Conservation (phyloP, 2,329 filamentous ascomycete species). For the Hymenoscyphus linearis region DNA sequence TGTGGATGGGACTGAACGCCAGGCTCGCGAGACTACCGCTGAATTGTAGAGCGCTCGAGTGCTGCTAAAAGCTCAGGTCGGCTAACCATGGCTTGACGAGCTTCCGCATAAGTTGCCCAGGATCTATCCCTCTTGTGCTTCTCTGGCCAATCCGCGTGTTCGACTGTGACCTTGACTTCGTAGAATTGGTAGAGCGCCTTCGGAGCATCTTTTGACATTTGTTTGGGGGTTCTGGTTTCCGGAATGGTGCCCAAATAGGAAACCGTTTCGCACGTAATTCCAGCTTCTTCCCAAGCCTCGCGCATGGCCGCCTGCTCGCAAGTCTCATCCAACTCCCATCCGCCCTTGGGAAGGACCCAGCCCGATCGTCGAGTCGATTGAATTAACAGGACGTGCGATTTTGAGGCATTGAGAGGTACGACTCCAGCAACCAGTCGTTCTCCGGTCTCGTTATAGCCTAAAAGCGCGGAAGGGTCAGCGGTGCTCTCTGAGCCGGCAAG, state of each 20-base stretch:
- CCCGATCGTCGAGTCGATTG: slow-evolving; percentile 86
- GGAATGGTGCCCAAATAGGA: slow-evolving; percentile 82
- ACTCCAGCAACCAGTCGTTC: slow-evolving; percentile 94
- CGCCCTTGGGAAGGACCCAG: slow-evolving; percentile 97
- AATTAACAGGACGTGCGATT: slow-evolving; percentile 84
- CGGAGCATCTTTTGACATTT: slow-evolving; percentile 56
- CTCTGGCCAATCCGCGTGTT: slow-evolving; percentile 89
- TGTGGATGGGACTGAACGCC: slow-evolving; percentile 24
- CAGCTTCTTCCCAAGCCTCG: slow-evolving; percentile 97
- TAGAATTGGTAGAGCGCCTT: slow-evolving; percentile 72
- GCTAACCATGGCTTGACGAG: slow-evolving; percentile 67
- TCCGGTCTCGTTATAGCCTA: slow-evolving; percentile 88
- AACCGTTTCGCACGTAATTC: slow-evolving; percentile 78
- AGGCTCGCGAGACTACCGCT: slow-evolving; percentile 35
- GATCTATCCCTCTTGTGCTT: slow-evolving; percentile 82
- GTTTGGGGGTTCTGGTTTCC: slow-evolving; percentile 77
- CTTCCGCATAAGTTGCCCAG: slow-evolving; percentile 84
- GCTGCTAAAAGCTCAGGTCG: slow-evolving; percentile 88
- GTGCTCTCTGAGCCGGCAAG: not conserved
- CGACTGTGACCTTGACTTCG: slow-evolving; percentile 80
- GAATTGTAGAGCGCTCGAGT: slow-evolving; percentile 59
- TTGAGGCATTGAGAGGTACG: slow-evolving; percentile 82
- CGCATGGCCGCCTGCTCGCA: slow-evolving; percentile 79
- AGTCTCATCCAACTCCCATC: slow-evolving; percentile 93
- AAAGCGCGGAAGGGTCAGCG: slow-evolving; percentile 26